These are phyloP conservation scores for Euphrasia confusa DNA, from an alignment of 257 asterid genomes.

Conservation along the genomic window DNA sequence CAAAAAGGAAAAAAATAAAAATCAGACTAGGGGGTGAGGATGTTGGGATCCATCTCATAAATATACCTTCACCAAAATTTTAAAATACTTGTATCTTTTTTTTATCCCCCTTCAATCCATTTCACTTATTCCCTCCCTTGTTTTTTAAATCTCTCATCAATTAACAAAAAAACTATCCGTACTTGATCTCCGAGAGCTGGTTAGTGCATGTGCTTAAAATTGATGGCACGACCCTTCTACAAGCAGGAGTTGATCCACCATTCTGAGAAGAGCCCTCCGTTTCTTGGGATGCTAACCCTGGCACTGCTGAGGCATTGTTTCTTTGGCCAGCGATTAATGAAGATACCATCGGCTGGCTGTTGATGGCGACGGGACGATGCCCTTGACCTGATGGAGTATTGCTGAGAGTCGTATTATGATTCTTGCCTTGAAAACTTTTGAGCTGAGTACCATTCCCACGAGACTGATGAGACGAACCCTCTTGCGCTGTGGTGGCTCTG, in stretches of 20 bases:
- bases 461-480: conserved; percentile 6
- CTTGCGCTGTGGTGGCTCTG: not conserved
- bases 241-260: not conserved
- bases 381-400: not conserved
- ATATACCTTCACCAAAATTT: conserved; percentile 4
- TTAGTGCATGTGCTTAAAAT: not conserved
- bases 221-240: not conserved
- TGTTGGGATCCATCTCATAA: conserved; percentile 3
- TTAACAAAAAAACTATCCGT: not conserved
- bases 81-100: not conserved
- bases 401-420: conserved; percentile 17
- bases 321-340: too few species aligned
- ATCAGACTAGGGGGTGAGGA: not conserved
- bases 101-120: not conserved
- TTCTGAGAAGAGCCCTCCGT: conserved; percentile 2
- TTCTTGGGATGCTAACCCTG: not conserved
- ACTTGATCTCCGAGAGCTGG: not conserved
- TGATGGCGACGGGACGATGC: not conserved
- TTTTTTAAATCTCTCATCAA: not conserved
- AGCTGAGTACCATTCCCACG: conserved; percentile 25
- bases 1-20: not conserved
- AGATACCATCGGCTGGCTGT: conserved; percentile 4
- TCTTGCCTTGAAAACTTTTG: conserved; percentile 34
- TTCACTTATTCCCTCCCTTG: not conserved
- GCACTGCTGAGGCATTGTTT: conserved; percentile 7